Evolutionary conservation across 495 filamentous ascomycete genomes (phyloP).

Genomic region (Penicillium salamii): DNA sequence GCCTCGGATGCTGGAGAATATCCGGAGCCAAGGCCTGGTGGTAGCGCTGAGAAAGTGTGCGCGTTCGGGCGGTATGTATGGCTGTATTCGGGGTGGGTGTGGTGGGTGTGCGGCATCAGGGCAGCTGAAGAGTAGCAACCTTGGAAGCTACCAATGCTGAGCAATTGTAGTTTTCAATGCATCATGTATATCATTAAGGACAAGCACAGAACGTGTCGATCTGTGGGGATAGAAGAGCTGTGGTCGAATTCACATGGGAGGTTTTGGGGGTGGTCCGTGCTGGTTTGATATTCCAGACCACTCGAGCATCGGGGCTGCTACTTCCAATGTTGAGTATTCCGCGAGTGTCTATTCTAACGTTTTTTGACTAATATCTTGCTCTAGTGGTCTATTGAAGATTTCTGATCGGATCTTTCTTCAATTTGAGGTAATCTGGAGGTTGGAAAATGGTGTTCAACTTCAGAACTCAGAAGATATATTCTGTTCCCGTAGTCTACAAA

Average conservation of each 20-base stretch:
- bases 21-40: neutral
- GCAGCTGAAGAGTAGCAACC: neutral
- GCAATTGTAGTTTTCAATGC: neutral
- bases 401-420: too few relatives aligned
- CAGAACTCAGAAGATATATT: too few relatives aligned
- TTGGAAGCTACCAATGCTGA: neutral
- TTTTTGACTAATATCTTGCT: too few relatives aligned
- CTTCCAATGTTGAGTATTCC: too few relatives aligned
- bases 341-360: too few relatives aligned
- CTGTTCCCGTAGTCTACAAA: too few relatives aligned
- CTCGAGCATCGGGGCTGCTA: neutral
- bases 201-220: slow-evolving; percentile 5
- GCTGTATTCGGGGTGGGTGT: slow-evolving; percentile 4
- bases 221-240: slow-evolving; percentile 7
- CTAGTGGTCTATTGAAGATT: too few relatives aligned
- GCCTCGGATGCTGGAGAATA: slow-evolving; percentile 4
- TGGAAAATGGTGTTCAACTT: too few relatives aligned
- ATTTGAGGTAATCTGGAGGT: too few relatives aligned
- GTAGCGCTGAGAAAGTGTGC: neutral
- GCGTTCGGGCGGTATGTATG: slow-evolving; percentile 1
- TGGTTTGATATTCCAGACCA: neutral
- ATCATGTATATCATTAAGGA: neutral
- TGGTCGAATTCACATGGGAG: neutral
- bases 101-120: slow-evolving; percentile 4
- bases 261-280: slow-evolving; percentile 5